Evolutionary conservation across 2,329 filamentous ascomycete species (phyloP).

Genomic region (Cercospora berteroae): DNA sequence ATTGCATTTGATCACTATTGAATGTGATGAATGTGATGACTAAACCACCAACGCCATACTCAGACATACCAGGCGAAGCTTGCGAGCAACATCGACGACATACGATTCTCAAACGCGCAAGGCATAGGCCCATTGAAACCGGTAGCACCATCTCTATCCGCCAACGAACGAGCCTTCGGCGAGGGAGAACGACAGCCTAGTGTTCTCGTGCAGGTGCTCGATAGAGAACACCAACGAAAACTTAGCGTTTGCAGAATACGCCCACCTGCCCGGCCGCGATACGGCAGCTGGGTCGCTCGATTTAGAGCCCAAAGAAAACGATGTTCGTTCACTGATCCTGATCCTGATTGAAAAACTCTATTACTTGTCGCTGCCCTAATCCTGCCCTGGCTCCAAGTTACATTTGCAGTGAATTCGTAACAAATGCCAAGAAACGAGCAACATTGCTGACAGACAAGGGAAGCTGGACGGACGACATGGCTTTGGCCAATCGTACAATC

Average conservation of each 20-base stretch:
- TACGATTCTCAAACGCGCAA: no score
- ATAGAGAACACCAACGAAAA: not conserved
- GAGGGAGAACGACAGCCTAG: no score
- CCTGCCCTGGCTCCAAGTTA: not conserved
- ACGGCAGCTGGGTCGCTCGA: not conserved
- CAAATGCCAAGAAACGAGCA: not conserved
- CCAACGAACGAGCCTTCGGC: no score
- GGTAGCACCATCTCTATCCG: no score
- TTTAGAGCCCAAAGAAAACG: not conserved
- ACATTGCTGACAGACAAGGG: not conserved
- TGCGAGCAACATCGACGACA: no score
- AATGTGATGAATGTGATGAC: not conserved
- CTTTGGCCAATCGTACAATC: not conserved
- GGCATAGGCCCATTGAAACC: no score
- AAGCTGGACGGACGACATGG: not conserved
- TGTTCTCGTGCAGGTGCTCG: not conserved
- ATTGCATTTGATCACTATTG: not conserved
- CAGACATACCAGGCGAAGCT: not conserved
- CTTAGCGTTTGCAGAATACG: not conserved
- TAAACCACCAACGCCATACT: not conserved
- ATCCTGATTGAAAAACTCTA: not conserved
- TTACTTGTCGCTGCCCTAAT: not conserved
- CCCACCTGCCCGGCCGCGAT: not conserved
- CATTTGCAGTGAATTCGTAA: not conserved
- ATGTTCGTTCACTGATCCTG: not conserved